phyloP scores from a whole-genome alignment of 2,329 filamentous ascomycete genomes.

The Colletotrichum horii region DNA sequence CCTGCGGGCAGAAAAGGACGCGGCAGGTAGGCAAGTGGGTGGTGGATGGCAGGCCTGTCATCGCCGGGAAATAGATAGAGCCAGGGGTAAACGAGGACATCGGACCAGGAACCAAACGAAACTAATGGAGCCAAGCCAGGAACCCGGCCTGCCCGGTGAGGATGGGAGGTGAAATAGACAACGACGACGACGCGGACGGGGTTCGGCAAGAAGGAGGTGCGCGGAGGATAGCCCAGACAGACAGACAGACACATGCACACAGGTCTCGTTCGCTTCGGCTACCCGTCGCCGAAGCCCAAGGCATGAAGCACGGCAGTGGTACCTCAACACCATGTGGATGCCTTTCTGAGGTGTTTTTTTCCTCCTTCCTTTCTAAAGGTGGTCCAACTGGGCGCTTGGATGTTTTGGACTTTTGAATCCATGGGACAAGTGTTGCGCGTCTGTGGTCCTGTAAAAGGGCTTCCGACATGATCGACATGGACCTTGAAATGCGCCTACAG shows the following conservation, averaged over 20 bases:
- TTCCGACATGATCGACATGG: background rate
- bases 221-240: background rate
- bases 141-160: conserved; percentile 12
- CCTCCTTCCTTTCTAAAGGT: background rate
- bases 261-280: background rate
- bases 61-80: background rate
- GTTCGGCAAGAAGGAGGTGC: background rate
- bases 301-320: background rate
- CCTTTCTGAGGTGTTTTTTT: background rate
- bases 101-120: conserved; percentile 10
- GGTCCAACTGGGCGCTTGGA: background rate
- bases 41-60: background rate
- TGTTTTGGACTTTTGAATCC: background rate
- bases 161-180: background rate
- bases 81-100: background rate
- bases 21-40: background rate
- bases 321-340: background rate
- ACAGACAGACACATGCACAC: background rate
- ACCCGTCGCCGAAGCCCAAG: background rate
- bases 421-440: background rate
- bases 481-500: background rate
- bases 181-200: background rate
- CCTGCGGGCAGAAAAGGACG: background rate
- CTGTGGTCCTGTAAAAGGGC: background rate
- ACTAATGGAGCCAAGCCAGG: background rate